Evolutionary conservation across 352 stramenopile genomes (phyloP).

Genomic region (Blastocystis sp.): DNA sequence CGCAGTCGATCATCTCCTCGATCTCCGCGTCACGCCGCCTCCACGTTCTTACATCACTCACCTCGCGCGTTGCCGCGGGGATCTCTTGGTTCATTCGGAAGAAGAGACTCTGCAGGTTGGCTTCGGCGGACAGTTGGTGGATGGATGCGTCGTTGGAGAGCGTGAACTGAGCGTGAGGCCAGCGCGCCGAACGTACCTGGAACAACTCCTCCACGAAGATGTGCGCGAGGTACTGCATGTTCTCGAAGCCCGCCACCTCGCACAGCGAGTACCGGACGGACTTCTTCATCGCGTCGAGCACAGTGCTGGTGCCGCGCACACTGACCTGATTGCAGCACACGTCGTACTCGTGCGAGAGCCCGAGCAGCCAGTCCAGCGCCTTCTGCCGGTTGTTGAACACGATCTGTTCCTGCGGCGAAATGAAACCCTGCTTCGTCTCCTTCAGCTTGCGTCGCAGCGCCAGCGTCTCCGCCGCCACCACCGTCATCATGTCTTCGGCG

Average conservation of each 20-base stretch:
- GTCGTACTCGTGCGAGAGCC: constrained; percentile 51
- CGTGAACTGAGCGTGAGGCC: neutral
- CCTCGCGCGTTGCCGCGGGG: neutral
- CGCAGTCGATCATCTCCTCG: constrained; percentile 5
- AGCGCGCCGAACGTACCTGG: neutral
- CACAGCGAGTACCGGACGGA: neutral
- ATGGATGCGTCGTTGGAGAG: neutral
- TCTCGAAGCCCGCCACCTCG: constrained; percentile 33
- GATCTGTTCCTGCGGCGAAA: constrained; percentile 31
- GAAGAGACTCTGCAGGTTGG: constrained; percentile 28
- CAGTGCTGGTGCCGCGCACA: neutral
- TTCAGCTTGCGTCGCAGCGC: neutral
- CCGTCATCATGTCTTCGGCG: neutral
- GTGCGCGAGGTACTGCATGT: constrained; percentile 42
- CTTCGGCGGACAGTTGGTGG: neutral
- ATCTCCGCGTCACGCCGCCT: neutral
- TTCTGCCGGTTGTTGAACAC: constrained; percentile 48
- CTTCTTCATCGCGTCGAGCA: constrained; percentile 10
- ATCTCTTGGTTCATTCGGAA: constrained; percentile 14
- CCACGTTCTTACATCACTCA: neutral
- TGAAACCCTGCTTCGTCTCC: constrained; percentile 44
- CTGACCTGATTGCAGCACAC: constrained; percentile 38
- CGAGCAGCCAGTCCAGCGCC: constrained; percentile 39
- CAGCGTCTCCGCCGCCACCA: neutral
- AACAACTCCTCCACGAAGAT: constrained; percentile 34